These are phyloP conservation scores for Camellia granthamiana DNA, from an alignment of 148 eudicot species.

Conservation along the genomic window DNA sequence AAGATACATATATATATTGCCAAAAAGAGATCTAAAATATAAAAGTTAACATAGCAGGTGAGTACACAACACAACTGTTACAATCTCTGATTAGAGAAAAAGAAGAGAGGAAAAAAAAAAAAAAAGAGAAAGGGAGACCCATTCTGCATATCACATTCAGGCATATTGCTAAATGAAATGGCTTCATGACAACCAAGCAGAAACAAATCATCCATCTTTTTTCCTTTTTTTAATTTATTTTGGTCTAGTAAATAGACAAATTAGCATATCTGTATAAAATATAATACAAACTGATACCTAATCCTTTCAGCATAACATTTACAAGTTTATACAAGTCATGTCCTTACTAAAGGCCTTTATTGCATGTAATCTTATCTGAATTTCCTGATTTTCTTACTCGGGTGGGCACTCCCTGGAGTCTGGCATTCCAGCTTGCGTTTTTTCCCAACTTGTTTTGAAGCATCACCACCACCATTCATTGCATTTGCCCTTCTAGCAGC, in stretches of 20 bases:
- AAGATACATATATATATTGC: too few relatives aligned
- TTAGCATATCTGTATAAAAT: neutral
- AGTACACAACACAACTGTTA: too few relatives aligned
- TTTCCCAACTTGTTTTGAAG: conserved; percentile 40
- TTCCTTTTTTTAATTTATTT: too few relatives aligned
- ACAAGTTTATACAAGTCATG: neutral
- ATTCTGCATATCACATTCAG: neutral
- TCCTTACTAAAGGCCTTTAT: neutral
- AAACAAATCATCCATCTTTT: too few relatives aligned
- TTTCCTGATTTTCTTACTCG: conserved; percentile 54
- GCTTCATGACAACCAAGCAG: neutral
- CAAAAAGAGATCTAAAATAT: too few relatives aligned
- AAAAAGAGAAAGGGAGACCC: too few relatives aligned
- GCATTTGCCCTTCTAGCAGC: conserved; percentile 74
- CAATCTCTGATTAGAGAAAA: neutral
- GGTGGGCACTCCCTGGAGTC: conserved; percentile 50
- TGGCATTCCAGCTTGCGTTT: conserved; percentile 70
- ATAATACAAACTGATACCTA: neutral
- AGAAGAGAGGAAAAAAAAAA: too few relatives aligned
- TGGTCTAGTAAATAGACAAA: neutral
- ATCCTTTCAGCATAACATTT: neutral
- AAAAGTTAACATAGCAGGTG: too few relatives aligned
- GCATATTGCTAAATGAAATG: neutral
- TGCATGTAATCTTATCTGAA: conserved; percentile 20
- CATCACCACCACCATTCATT: conserved; percentile 24